Conservation (phyloP, 306 rosid genomes). For the Trifolium repens region DNA sequence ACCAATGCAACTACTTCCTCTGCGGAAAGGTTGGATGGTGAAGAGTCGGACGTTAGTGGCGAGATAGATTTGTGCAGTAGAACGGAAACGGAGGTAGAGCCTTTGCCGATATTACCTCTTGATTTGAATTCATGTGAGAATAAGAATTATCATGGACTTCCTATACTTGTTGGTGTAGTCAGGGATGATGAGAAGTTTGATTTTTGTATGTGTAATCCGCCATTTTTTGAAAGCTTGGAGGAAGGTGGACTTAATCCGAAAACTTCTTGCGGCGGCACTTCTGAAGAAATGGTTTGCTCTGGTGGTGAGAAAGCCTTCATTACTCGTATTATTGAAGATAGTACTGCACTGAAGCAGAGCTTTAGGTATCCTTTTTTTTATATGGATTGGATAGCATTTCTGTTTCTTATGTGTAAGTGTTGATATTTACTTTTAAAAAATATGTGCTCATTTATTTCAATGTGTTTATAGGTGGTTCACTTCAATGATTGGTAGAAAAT, state of each 20-base stretch:
- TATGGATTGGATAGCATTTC: slow-evolving; percentile 2
- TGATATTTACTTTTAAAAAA: slow-evolving; percentile 15
- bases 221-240: slow-evolving; percentile 83
- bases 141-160: slow-evolving; percentile 64
- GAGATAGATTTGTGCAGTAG: slow-evolving; percentile 31
- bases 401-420: slow-evolving; percentile 4
- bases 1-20: slow-evolving; percentile 31
- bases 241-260: slow-evolving; percentile 89
- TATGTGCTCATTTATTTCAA: slow-evolving; percentile 10
- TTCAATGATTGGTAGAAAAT: slow-evolving; percentile 78
- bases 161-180: slow-evolving; percentile 79
- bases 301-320: slow-evolving; percentile 93
- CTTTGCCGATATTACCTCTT: slow-evolving; percentile 44
- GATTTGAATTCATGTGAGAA: slow-evolving; percentile 38
- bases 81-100: slow-evolving; percentile 39
- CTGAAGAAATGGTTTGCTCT: slow-evolving; percentile 78
- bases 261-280: slow-evolving; percentile 87
- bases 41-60: slow-evolving; percentile 29
- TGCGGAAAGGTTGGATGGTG: slow-evolving; percentile 43
- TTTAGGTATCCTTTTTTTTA: slow-evolving; percentile 56
- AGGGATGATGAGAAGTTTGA: slow-evolving; percentile 81
- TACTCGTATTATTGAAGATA: slow-evolving; percentile 77
- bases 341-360: slow-evolving; percentile 58
- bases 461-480: slow-evolving; percentile 77
- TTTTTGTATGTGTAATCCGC: slow-evolving; percentile 98